Evolutionary conservation across 768 basidiomycete genomes (phyloP).

Genomic region (Galerina marginata): DNA sequence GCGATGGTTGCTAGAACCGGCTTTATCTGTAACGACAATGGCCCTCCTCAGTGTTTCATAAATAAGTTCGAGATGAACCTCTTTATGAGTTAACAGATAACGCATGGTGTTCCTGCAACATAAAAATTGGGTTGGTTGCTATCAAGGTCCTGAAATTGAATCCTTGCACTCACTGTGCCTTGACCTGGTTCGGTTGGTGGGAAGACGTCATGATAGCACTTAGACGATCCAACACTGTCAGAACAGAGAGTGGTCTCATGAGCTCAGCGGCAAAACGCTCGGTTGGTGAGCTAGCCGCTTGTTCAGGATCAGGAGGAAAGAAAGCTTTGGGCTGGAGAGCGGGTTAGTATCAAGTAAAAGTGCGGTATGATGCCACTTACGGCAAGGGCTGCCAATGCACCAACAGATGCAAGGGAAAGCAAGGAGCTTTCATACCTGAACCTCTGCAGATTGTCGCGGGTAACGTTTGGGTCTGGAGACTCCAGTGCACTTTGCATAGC

Average conservation of each 20-base stretch:
- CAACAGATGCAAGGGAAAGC: conserved; percentile 83
- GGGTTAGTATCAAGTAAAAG: conserved; percentile 3
- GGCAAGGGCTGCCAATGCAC: conserved; percentile 85
- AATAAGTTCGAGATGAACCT: conserved; percentile 59
- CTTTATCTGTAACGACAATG: conserved; percentile 60
- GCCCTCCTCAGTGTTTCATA: conserved; percentile 73
- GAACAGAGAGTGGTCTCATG: conserved; percentile 57
- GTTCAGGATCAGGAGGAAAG: conserved; percentile 68
- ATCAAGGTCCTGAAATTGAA: neutral
- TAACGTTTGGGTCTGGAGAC: conserved; percentile 58
- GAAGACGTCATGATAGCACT: conserved; percentile 71
- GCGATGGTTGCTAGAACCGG: conserved; percentile 59
- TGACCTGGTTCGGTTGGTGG: conserved; percentile 52
- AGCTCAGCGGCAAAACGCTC: conserved; percentile 59
- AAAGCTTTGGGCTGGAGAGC: conserved; percentile 74
- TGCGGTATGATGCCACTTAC: conserved; percentile 53
- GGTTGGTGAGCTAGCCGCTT: conserved; percentile 63
- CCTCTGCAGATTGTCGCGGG: conserved; percentile 56
- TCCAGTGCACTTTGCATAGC: conserved; percentile 73
- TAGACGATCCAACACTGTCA: conserved; percentile 65
- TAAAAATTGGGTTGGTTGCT: conserved; percentile 11
- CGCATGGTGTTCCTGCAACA: conserved; percentile 73
- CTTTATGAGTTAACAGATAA: conserved; percentile 65
- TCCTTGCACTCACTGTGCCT: conserved; percentile 63
- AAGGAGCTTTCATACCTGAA: conserved; percentile 73